phyloP scores from a whole-genome alignment of 805 yeast genomes.

The Lipomyces yamadae region DNA sequence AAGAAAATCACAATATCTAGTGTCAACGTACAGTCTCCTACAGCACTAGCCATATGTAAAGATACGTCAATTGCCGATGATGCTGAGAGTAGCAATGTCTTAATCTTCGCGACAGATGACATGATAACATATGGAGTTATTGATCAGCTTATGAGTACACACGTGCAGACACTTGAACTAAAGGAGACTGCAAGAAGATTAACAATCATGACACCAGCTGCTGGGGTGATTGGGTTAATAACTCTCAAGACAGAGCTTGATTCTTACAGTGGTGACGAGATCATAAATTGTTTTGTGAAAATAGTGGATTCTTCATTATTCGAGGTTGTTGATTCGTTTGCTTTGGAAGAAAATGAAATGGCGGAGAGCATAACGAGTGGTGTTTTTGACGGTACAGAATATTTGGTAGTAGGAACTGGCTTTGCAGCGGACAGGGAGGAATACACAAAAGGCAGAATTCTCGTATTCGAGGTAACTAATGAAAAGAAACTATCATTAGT shows the following conservation, averaged over 20 bases:
- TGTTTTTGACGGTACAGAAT: slow-evolving; percentile 21
- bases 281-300: slow-evolving; percentile 28
- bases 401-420: slow-evolving; percentile 38
- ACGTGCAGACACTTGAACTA: slow-evolving; percentile 36
- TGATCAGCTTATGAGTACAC: slow-evolving; percentile 35
- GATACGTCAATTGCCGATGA: slow-evolving; percentile 13
- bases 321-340: slow-evolving; percentile 25
- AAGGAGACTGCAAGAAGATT: slow-evolving; percentile 36
- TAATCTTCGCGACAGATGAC: slow-evolving; percentile 31
- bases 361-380: slow-evolving; percentile 33
- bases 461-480: slow-evolving; percentile 29
- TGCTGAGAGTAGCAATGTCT: slow-evolving; percentile 9
- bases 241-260: slow-evolving; percentile 35
- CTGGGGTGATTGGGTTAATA: slow-evolving; percentile 25
- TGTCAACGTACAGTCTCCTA: slow-evolving; percentile 28
- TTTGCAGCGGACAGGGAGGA: slow-evolving; percentile 34
- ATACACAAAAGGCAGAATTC: slow-evolving; percentile 32
- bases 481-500: slow-evolving; percentile 25
- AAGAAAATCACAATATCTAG: slow-evolving; percentile 27
- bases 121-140: slow-evolving; percentile 27
- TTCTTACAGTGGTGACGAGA: slow-evolving; percentile 29
- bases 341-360: slow-evolving; percentile 35
- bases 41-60: slow-evolving; percentile 29
- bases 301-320: slow-evolving; percentile 30
- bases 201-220: slow-evolving; percentile 15